phyloP scores from a whole-genome alignment of 2,329 filamentous ascomycete species.

The Colletotrichum orchidophilum region DNA sequence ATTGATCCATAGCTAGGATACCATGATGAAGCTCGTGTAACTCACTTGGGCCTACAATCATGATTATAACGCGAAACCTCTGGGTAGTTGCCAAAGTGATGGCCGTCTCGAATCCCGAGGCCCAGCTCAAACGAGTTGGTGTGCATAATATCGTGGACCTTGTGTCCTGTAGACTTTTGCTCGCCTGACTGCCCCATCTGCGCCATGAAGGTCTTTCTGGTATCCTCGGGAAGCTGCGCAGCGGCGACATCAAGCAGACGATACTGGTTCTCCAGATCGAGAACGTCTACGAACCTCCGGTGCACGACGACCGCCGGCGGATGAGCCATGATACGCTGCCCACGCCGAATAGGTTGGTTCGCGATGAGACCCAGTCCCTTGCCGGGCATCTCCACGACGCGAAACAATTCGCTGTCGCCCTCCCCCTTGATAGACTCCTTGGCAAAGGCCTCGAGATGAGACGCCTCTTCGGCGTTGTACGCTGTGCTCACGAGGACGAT shows the following conservation, averaged over 20 bases:
- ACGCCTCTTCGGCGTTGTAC: slow-evolving; percentile 26
- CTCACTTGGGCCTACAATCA: slow-evolving; percentile 47
- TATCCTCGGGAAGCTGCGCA: slow-evolving; percentile 37
- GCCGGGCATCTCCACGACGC: slow-evolving; percentile 37
- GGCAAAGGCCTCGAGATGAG: slow-evolving; percentile 13
- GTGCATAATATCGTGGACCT: slow-evolving; percentile 41
- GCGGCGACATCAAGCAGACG: slow-evolving; percentile 40
- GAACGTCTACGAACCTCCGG: slow-evolving; percentile 33
- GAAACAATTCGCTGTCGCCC: slow-evolving; percentile 9
- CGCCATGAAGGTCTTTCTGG: slow-evolving; percentile 35
- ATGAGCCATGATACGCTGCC: slow-evolving; percentile 44
- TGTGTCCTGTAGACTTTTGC: slow-evolving; percentile 36
- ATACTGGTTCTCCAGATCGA: slow-evolving; percentile 37
- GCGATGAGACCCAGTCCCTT: slow-evolving; percentile 46
- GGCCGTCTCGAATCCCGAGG: slow-evolving; percentile 33
- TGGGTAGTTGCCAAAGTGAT: slow-evolving; percentile 37
- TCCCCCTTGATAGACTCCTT: neutral
- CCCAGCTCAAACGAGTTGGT: slow-evolving; percentile 46
- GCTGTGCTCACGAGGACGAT: slow-evolving; percentile 49
- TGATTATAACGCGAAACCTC: slow-evolving; percentile 44
- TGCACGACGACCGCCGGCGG: slow-evolving; percentile 43
- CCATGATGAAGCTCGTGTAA: neutral
- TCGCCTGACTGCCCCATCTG: slow-evolving; percentile 38
- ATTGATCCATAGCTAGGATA: neutral
- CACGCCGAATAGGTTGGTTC: slow-evolving; percentile 40